Evolutionary conservation across 768 basidiomycete species (phyloP), one percentile per base, ranked within the genome.

Genomic region (Leucosporidium yakuticum): DNA sequence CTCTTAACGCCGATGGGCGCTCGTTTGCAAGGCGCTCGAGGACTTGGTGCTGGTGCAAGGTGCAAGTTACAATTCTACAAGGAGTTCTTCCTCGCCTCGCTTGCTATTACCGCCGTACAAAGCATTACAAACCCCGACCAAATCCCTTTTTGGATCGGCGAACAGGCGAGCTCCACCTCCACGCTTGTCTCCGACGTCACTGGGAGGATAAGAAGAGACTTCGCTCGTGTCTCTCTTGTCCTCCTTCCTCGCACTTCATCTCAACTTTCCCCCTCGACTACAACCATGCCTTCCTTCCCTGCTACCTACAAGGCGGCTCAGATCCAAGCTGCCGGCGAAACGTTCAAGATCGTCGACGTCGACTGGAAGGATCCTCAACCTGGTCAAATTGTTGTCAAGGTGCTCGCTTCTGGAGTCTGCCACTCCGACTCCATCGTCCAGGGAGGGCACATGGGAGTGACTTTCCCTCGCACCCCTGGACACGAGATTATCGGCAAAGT

Each of bases 401-500:
- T 65, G 48, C 55, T 68, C 34, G 70, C 67, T 12, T 60, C 55
- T 15, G 70, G 70, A 5, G 70, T 71, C 34, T 71, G 70, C 53
- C 70, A 71, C 61, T 63, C 61, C 56, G 63, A 6, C 34, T 23
- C 20, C n/a, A 2, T 23, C 60, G 20, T n/a, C 19, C 31, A 31
- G 27, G 29, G 29, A 4, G 31, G 31, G 4, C n/a, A 2, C 5
- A 20, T 34, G 34, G 56, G 20, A 2, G 39, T 44, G 39, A 44
- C 39, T 15, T 44, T 69, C 11, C 71, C 71, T 1, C 64, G 64
- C 2, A 14, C 47, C 23, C 53, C 60, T n/a, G 68, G 68, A 19
- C 74, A 75, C 64, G 74, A 74, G 67, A 68, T 73, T 20, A 44
- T 70, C 34, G 75, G 76, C 5, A 60, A 63, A 4, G 70, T 77